Evolutionary conservation across 768 basidiomycete species (phyloP).

Genomic region (Trametes cinnabarina): DNA sequence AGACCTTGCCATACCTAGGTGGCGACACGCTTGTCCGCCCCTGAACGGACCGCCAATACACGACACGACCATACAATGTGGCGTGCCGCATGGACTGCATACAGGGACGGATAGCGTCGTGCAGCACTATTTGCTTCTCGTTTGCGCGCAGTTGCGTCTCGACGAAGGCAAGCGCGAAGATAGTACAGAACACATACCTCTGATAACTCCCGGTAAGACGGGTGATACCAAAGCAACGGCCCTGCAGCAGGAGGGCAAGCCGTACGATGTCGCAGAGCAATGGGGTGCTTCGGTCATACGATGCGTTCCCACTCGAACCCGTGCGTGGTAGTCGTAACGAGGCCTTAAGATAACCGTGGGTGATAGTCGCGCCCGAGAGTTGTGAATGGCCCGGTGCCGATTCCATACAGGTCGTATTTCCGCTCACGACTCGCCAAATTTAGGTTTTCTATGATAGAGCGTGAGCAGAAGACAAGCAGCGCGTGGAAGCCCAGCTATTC

Average conservation of each 20-base stretch:
- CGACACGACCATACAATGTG: background rate
- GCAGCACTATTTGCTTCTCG: background rate
- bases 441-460: too few species aligned
- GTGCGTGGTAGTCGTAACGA: background rate
- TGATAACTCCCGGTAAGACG: background rate
- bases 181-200: background rate
- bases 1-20: background rate
- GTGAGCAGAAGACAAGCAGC: too few species aligned
- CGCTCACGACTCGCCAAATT: background rate
- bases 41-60: background rate
- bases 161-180: background rate
- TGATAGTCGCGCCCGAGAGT: background rate
- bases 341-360: background rate
- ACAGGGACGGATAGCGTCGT: background rate
- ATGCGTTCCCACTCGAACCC: background rate
- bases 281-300: background rate
- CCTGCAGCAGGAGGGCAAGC: background rate
- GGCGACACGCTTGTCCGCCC: background rate
- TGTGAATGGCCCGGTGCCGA: background rate
- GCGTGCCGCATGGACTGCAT: background rate
- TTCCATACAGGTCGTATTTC: background rate
- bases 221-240: background rate
- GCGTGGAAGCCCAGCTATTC: too few species aligned
- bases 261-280: background rate
- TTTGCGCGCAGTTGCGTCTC: background rate